Evolutionary conservation across 371 early-diverging fungal genomes (phyloP), one percentile per base, ranked within the genome.

Genomic region (Mucor plumbeus): DNA sequence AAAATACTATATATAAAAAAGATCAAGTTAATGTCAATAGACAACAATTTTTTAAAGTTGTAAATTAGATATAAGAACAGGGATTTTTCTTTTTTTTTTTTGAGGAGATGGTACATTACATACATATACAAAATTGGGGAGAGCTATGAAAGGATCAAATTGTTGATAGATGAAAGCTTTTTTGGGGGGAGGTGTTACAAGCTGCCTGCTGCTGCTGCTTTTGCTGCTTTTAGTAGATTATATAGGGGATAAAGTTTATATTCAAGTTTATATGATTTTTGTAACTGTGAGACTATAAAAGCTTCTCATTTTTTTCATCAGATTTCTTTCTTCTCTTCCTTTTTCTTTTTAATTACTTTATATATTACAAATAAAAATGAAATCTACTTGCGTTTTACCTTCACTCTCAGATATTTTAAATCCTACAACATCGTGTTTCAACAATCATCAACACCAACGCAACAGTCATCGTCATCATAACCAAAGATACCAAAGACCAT

Each of bases 321-420:
- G 8, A n/a, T 50, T 31, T 53, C 13, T 53, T 53, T 31, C 31
- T 53, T 58, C 59, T 43, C 33, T 40, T 43, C 26, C 9, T 43
- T 59, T 21, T 21, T 39, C 33, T 59, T 59, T 31, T 15, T 53
- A 31, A 53, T 21, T 17, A 1, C 15, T 44, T 26, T 26, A 26
- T 17, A 44, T 17, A 44, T 44, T 17, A 44, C n/a, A 44, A 21
- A 53, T 26, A 40, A 21, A 41, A 31, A 68, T 68, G 64, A 69
- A 69, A 38, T 57, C 65, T 43, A 47, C 69, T 41, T 77, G 73
- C 60, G 68, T 68, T 63, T 65, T 80, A 36, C 80, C 80, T 68
- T 67, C 80, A 40, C 68, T 76, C 54, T 75, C 80, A 8, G 72
- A 80, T 61, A 59, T 80, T 31, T 57, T 80, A 39, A 43, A 36